These are phyloP conservation scores for Aquilaria malaccensis DNA, from an alignment of 345 rosid genomes.

Conservation along the genomic window DNA sequence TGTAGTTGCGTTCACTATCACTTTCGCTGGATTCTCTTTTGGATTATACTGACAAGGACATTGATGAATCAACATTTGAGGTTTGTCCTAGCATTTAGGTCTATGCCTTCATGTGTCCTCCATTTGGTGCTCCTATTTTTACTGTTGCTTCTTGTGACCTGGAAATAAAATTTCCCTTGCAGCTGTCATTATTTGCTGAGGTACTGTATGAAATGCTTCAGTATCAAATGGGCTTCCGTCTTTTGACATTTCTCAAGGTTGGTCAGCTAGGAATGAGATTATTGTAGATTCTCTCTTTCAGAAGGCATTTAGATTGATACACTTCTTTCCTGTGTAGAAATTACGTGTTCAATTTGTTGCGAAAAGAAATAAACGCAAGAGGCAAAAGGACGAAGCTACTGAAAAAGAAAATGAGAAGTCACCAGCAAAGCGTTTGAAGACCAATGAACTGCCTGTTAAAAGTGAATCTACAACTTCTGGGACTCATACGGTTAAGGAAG, in stretches of 20 bases:
- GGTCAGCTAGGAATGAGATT: slow-evolving; percentile 15
- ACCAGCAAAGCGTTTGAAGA: slow-evolving; percentile 48
- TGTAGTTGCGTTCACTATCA: slow-evolving; percentile 72
- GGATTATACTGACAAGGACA: slow-evolving; percentile 86
- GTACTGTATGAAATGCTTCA: slow-evolving; percentile 89
- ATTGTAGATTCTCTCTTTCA: slow-evolving; percentile 7
- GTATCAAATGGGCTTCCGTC: slow-evolving; percentile 85
- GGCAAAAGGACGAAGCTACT: slow-evolving; percentile 52
- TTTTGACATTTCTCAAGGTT: slow-evolving; percentile 81
- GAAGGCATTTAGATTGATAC: slow-evolving; percentile 1
- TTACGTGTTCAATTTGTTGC: slow-evolving; percentile 51
- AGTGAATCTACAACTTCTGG: slow-evolving; percentile 27
- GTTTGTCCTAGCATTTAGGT: slow-evolving; percentile 24
- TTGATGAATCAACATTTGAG: slow-evolving; percentile 95
- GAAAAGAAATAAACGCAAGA: slow-evolving; percentile 72
- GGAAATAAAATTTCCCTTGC: slow-evolving; percentile 21
- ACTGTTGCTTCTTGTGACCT: background rate
- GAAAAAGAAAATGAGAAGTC: slow-evolving; percentile 37
- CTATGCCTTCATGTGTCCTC: slow-evolving; percentile 6
- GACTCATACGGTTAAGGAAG: slow-evolving; percentile 25
- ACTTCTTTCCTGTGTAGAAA: slow-evolving; percentile 35
- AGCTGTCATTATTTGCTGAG: slow-evolving; percentile 95
- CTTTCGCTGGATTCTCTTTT: slow-evolving; percentile 86
- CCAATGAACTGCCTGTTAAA: slow-evolving; percentile 41
- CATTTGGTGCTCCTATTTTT: background rate